Percentiles rank a stretch among this genome's conserved stretches.
Evolutionary conservation across 2,329 filamentous ascomycete species (phyloP).

Genomic region (Parascedosporium putredinis): DNA sequence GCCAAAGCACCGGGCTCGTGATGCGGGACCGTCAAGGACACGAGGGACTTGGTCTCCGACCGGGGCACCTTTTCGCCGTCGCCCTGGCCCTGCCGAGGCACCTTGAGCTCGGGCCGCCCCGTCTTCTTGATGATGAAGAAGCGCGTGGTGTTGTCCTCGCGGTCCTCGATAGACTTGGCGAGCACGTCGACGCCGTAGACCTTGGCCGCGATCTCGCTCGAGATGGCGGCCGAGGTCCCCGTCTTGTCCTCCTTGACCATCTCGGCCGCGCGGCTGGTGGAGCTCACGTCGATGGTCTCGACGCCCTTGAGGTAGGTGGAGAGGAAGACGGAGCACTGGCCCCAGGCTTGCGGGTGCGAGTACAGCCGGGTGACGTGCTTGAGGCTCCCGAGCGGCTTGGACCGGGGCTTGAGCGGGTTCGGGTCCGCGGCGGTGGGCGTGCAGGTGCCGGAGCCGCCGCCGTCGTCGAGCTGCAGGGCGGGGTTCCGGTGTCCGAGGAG

Average conservation of each 20-base stretch:
- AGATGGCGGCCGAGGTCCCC: slow-evolving; percentile 64
- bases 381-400: slow-evolving; percentile 40
- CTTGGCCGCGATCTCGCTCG: slow-evolving; percentile 61
- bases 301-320: slow-evolving; percentile 56
- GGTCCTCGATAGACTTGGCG: slow-evolving; percentile 60
- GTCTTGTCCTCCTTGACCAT: slow-evolving; percentile 51
- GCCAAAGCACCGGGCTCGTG: slow-evolving; percentile 71
- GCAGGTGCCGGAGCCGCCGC: slow-evolving; percentile 30
- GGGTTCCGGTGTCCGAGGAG: slow-evolving; percentile 49
- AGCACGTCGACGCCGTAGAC: slow-evolving; percentile 60
- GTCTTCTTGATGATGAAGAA: slow-evolving; percentile 56
- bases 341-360: slow-evolving; percentile 91
- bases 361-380: slow-evolving; percentile 65
- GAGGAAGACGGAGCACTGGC: slow-evolving; percentile 76
- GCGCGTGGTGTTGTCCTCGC: slow-evolving; percentile 64
- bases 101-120: slow-evolving; percentile 8
- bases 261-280: slow-evolving; percentile 76
- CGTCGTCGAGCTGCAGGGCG: slow-evolving; percentile 18
- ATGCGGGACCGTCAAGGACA: slow-evolving; percentile 78
- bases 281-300: slow-evolving; percentile 76
- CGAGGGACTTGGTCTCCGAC: slow-evolving; percentile 53
- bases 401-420: slow-evolving; percentile 29
- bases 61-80: background rate
- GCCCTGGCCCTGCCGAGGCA: background rate
- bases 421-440: slow-evolving; percentile 40